Evolutionary conservation across 169 alveolate species (phyloP), one percentile per base, ranked within the genome.

Genomic region (Eimeria falciformis): DNA sequence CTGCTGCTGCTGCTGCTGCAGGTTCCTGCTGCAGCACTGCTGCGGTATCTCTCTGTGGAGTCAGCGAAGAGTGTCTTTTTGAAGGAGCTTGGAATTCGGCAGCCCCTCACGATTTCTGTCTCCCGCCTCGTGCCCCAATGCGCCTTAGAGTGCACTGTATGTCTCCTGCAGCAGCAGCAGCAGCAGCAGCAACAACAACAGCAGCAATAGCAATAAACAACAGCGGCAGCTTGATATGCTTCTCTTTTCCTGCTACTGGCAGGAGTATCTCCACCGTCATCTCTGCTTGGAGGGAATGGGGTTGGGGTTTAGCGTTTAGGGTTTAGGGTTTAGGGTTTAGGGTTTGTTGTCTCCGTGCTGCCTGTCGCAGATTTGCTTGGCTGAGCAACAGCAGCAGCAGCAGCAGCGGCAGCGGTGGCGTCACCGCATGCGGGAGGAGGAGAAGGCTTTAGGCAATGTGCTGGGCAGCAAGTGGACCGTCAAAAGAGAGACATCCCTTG

Each of bases 351-450:
- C 12, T 40, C 3, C 3, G 9, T 50, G 11, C 12, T 78, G 71
- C n/a, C 37, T 43, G 7, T 27, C 37, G 4, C 86, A 86, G 92
- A n/a, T 86, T 27, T 86, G 92, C 56, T 50, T 86, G 18, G 18
- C 58, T 43, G 92, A 86, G 53, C 92, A 86, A 73, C 92, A 86
- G 84, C 65, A 75, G 37, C 85, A 71, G 78, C 84, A 86, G 66
- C 85, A 71, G 33, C 92, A 77, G 78, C 33, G 86, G 50, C 92
- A 86, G 65, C 58, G 69, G 18, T 86, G 92, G 92, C 92, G 92
- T 23, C 85, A 69, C 46, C 68, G 81, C 69, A 68, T 65, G 92
- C 46, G 37, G 29, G 92, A 86, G 47, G 92, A 86, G 33, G 71
- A 45, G 65, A 86, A 86, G 46, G 66, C 79, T 33, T 65, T 86